Percentiles rank a stretch among this genome's conserved stretches.
phyloP scores from a whole-genome alignment of 2,329 filamentous ascomycete genomes.

The Scedosporium dehoogii region DNA sequence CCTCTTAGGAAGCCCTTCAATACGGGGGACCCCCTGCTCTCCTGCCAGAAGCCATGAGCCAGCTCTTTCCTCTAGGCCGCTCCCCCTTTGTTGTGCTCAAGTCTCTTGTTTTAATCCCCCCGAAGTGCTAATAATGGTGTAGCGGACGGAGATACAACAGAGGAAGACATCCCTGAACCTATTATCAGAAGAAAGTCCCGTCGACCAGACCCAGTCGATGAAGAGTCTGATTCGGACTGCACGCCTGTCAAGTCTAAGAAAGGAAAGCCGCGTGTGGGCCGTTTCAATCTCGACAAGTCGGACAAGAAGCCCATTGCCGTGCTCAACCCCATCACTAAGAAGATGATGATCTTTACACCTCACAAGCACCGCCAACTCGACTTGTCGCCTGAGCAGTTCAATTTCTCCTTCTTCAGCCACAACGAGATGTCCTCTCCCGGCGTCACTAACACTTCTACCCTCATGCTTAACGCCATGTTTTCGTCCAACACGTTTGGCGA shows the following conservation, averaged over 20 bases:
- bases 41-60: background rate
- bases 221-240: conserved; percentile 39
- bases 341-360: conserved; percentile 55
- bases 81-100: background rate
- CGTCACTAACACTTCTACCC: conserved; percentile 42
- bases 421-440: conserved; percentile 8
- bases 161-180: conserved; percentile 46
- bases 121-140: conserved; percentile 5
- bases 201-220: conserved; percentile 19
- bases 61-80: no score
- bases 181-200: conserved; percentile 37
- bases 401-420: conserved; percentile 47
- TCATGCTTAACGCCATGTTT: conserved; percentile 70
- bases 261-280: conserved; percentile 43
- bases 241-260: conserved; percentile 33
- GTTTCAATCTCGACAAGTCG: conserved; percentile 43
- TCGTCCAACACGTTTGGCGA: conserved; percentile 45
- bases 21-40: background rate
- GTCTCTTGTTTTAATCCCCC: background rate
- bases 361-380: conserved; percentile 38
- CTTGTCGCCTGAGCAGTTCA: conserved; percentile 45
- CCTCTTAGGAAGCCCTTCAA: background rate
- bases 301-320: conserved; percentile 49
- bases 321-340: conserved; percentile 45
- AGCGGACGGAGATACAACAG: conserved; percentile 54